Base-by-base conservation (phyloP, 2,329 filamentous ascomycete genomes). In the Alternaria sp. region DNA sequence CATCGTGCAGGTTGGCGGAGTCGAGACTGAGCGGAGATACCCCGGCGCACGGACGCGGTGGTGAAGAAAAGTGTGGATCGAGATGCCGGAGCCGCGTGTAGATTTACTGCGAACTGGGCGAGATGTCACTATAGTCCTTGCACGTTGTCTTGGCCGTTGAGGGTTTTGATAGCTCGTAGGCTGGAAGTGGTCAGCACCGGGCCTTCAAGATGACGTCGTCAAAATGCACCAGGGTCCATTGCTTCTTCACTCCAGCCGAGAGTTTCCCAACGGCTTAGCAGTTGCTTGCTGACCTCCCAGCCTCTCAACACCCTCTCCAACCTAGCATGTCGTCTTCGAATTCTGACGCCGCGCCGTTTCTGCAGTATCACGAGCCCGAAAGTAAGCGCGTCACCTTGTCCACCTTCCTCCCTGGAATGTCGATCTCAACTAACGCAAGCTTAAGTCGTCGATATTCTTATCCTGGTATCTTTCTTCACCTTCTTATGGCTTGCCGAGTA, bases 381-480 rank as follows among this genome's bases (percentile, higher is more conserved):
- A 59, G 54, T 61, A 51, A 28, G 51, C 53, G n/a, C n/a, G 32
- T 3, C 22, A 2, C 11, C 39, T 11, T 14, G 18, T 24, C 14
- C 28, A 26, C 54, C 22, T n/a, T 22, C 39, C 7, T n/a, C 30
- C 20, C 8, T 32, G 39, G 39, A 51, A 44, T 32, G 26, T 18
- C 34, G 11, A 32, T 46, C 28, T 22, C 36, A 26, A 44, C 47
- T 53, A 46, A 57, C 51, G 43, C n/a, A 36, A 41, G 24, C 32
- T 36, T 12, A 38, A 59, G 57, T 54, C 38, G 59, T 62, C 7
- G 59, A 62, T n/a, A 58, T 62, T 24, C 51, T 58, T 14, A 63
- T 62, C 51, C 36, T 64, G 9, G 32, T 59, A n/a, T 61, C 53
- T 8, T 64, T 64, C 49, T 65, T 67, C 36, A 62, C 60, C 5